A percentile compares a stretch with the other conserved stretches of the same genome.
Conservation (phyloP, 257 asterid genomes). For the Fraxinus americana region DNA sequence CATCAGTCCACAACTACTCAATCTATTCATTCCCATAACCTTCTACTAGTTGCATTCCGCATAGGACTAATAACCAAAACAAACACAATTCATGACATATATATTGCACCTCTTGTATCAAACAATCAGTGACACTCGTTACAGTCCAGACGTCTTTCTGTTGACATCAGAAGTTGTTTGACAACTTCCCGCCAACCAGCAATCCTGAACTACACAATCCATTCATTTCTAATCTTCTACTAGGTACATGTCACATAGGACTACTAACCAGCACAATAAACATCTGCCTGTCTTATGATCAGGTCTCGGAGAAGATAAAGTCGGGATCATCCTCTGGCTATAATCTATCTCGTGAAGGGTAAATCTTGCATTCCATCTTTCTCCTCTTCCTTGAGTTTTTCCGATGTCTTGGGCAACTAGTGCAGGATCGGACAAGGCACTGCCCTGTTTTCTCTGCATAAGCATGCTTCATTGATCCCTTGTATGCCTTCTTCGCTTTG, state of each 20-base stretch:
- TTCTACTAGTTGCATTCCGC: not conserved
- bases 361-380: constrained; percentile 75
- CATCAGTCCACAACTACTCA: not conserved
- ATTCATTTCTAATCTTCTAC: not conserved
- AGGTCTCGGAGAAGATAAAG: constrained; percentile 72
- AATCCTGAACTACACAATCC: not conserved
- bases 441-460: constrained; percentile 11
- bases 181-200: not conserved
- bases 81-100: not conserved
- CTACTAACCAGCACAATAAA: not conserved
- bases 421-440: constrained; percentile 68
- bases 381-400: constrained; percentile 90
- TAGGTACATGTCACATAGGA: not conserved
- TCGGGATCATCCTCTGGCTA: constrained; percentile 63
- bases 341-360: constrained; percentile 66
- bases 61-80: not conserved
- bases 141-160: not conserved
- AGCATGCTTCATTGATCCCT: constrained; percentile 20
- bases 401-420: constrained; percentile 70
- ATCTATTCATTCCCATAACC: not conserved
- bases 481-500: constrained; percentile 43
- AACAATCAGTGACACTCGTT: not conserved
- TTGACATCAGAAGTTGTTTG: not conserved
- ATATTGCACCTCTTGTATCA: not conserved
- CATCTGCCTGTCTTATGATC: constrained; percentile 49